Conservation (phyloP, 2,329 filamentous ascomycete genomes). For the Penicillium brevicompactum region DNA sequence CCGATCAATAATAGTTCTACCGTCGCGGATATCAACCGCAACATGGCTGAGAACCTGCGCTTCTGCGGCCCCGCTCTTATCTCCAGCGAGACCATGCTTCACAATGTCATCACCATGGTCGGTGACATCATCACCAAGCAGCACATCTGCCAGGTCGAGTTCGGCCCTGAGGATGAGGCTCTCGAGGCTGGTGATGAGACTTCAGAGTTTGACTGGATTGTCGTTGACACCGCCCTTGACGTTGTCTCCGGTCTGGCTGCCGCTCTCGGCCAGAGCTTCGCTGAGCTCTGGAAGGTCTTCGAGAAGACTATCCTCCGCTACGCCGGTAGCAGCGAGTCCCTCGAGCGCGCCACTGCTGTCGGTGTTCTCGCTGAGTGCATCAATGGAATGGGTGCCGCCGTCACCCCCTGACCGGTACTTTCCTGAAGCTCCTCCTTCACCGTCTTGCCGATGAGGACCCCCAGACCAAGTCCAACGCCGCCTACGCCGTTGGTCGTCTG, state of each 20-base stretch:
- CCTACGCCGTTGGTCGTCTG: conserved; percentile 85
- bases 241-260: conserved; percentile 82
- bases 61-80: conserved; percentile 86
- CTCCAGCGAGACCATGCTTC: conserved; percentile 69
- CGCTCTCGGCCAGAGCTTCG: conserved; percentile 78
- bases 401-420: conserved; percentile 75
- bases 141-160: conserved; percentile 90
- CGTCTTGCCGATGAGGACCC: conserved; percentile 85
- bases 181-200: conserved; percentile 73
- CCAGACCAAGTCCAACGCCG: conserved; percentile 92
- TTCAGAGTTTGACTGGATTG: conserved; percentile 96
- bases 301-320: conserved; percentile 90
- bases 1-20: conserved; percentile 63
- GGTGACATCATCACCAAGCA: conserved; percentile 81
- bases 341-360: conserved; percentile 86
- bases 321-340: conserved; percentile 78
- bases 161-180: conserved; percentile 78
- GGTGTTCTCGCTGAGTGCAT: conserved; percentile 91
- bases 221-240: conserved; percentile 91
- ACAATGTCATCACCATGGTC: conserved; percentile 75
- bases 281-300: conserved; percentile 92
- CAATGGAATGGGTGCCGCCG: conserved; percentile 77
- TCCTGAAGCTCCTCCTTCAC: conserved; percentile 81
- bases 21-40: conserved; percentile 93
- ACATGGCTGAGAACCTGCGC: conserved; percentile 86